phyloP scores from a whole-genome alignment of 495 filamentous ascomycete species.

The Cercophora samala region DNA sequence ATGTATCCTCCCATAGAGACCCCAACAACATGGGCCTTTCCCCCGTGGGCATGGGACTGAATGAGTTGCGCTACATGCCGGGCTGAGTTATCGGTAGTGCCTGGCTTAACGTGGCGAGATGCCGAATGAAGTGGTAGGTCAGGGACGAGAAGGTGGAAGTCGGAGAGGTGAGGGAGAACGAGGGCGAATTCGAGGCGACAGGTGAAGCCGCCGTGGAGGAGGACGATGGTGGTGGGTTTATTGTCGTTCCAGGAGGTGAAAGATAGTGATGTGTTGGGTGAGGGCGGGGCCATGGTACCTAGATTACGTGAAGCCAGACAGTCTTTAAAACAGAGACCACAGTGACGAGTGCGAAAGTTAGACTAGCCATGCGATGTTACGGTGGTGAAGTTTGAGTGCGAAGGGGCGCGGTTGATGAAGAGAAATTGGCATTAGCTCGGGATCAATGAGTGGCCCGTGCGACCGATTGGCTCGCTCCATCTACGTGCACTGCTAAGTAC shows the following conservation, averaged over 20 bases:
- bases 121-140: not conserved
- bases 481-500: too few relatives aligned
- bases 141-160: not conserved
- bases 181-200: not conserved
- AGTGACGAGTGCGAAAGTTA: too few relatives aligned
- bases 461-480: not conserved
- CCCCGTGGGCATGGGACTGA: not conserved
- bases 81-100: not conserved
- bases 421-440: not conserved
- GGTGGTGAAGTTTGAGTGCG: not conserved
- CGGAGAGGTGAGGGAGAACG: not conserved
- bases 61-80: not conserved
- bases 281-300: not conserved
- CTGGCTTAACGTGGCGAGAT: not conserved
- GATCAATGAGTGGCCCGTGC: not conserved
- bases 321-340: too few relatives aligned
- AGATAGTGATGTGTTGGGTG: not conserved
- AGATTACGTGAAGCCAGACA: not conserved
- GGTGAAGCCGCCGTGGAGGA: conserved; percentile 19
- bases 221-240: not conserved
- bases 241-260: not conserved
- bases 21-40: not conserved
- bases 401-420: not conserved
- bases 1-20: not conserved
- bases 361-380: too few relatives aligned